Conservation (phyloP, 2,329 filamentous ascomycete species). For the Fusarium nurragi region DNA sequence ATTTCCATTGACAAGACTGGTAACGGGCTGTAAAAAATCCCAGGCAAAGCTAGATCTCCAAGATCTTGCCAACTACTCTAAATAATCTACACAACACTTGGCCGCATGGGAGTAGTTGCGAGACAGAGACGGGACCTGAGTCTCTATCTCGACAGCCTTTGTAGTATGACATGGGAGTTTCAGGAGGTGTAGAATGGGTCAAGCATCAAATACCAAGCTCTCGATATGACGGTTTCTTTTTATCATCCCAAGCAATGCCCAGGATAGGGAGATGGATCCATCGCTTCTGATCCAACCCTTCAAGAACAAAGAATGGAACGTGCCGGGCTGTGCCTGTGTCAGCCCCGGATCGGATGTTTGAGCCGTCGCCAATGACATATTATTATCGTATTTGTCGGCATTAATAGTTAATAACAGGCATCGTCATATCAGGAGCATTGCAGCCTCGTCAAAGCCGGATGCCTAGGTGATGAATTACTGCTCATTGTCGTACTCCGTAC, state of each 20-base stretch:
- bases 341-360: constrained; percentile 26
- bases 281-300: constrained; percentile 30
- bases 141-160: neutral
- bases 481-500: neutral
- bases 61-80: neutral
- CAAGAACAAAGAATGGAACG: constrained; percentile 33
- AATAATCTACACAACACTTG: neutral
- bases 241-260: neutral
- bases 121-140: neutral
- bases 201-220: neutral
- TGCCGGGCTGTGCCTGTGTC: constrained; percentile 27
- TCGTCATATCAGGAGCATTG: constrained; percentile 9
- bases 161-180: neutral
- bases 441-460: neutral
- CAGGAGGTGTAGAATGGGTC: neutral
- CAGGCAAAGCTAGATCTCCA: neutral
- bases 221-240: neutral
- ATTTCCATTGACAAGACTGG: constrained; percentile 41
- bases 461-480: too few species aligned
- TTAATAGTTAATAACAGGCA: neutral
- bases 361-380: constrained; percentile 27
- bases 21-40: constrained; percentile 9
- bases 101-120: neutral
- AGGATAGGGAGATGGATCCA: constrained; percentile 11
- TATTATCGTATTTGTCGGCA: constrained; percentile 19